Base-by-base conservation (phyloP, 148 eudicot species). In the Drosera capensis region DNA sequence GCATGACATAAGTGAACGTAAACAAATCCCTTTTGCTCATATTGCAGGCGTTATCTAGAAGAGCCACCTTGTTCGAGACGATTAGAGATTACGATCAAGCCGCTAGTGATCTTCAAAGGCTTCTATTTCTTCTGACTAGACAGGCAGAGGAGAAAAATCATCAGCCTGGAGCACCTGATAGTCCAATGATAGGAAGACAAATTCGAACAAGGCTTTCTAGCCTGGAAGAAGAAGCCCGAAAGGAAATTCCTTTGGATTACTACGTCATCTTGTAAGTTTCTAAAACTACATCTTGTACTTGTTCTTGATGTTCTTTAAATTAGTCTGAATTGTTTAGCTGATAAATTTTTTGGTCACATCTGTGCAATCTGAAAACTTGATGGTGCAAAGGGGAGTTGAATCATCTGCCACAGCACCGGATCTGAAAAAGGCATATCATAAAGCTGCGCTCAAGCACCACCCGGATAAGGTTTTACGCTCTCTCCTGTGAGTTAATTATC, bases 81-180 rank as follows among this genome's bases (percentile, higher is more conserved):
- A 90, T 84, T 48, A 78, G 99, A 66, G 95, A 90, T 63, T 85
- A 77, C 61, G 87, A 77, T 7, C 84, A 84, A 57, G 95, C 99
- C 38, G 65, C 73, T 25, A 59, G 45, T 43, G 99, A 90, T 80
- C 74, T 90, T 48, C 55, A 68, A 34, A 73, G 68, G 45, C 63
- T 78, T 46, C 60, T 72, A 30, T 68, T 71, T 59, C 71, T 84
- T 54, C 64, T 84, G 21, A 60, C 54, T 36, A 78, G 61, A 67
- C 79, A 75, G 47, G 56, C 51, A 52, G 94, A 71, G 54, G 79
- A 70, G 46, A 84, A 67, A 59, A 43, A 38, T 18, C 56, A 60
- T 46, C 71, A 60, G 38, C 41, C 53, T 39, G 73, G 68, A 43
- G 54, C 70, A 48, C 58, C 75, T 56, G 77, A 72, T 40, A 63